Conservation (phyloP, 2,329 filamentous ascomycete genomes). For the Monosporascus sp. region DNA sequence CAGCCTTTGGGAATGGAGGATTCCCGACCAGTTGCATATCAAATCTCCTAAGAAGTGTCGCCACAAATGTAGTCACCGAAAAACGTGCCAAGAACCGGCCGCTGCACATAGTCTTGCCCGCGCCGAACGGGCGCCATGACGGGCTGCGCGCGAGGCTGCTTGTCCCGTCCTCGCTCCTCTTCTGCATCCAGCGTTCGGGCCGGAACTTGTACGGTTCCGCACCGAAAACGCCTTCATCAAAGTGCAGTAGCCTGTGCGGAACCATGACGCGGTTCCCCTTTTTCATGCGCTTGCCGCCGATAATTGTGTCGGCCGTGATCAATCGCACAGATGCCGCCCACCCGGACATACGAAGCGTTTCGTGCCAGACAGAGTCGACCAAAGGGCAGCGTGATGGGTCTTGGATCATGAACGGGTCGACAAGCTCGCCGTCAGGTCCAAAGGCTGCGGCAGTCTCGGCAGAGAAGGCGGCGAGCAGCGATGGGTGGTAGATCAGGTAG, state of each 20-base stretch:
- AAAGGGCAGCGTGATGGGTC: constrained; percentile 16
- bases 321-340: constrained; percentile 19
- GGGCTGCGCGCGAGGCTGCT: constrained; percentile 7
- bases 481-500: constrained; percentile 16
- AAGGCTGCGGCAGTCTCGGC: constrained; percentile 19
- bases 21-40: constrained; percentile 6
- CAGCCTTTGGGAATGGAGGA: constrained; percentile 2
- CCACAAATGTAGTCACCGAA: constrained; percentile 12
- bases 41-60: constrained; percentile 17
- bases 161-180: background rate
- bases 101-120: constrained; percentile 20
- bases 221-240: constrained; percentile 16
- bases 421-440: constrained; percentile 18
- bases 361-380: constrained; percentile 20
- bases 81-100: constrained; percentile 16
- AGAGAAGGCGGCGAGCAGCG: constrained; percentile 9
- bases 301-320: constrained; percentile 14
- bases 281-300: constrained; percentile 21
- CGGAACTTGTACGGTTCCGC: constrained; percentile 6
- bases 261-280: constrained; percentile 21
- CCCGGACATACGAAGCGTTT: constrained; percentile 17
- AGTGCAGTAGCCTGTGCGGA: constrained; percentile 21
- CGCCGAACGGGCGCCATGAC: constrained; percentile 22
- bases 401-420: constrained; percentile 25
- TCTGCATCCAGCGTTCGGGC: constrained; percentile 4